These are phyloP conservation scores for Omphalea diandra DNA, from an alignment of 441 rosid genomes.

Conservation along the genomic window DNA sequence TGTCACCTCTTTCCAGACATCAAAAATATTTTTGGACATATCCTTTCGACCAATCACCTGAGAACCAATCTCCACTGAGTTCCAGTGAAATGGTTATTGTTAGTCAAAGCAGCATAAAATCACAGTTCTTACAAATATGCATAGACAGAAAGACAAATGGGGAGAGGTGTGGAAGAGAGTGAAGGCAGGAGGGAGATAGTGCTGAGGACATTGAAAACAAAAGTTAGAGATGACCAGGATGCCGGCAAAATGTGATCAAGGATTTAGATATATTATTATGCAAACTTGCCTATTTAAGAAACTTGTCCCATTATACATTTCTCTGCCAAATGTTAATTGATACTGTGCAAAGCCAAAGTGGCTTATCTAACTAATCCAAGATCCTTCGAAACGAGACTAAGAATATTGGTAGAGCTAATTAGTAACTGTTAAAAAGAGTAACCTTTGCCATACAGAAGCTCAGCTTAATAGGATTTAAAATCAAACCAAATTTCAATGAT, in stretches of 20 bases:
- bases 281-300: too few species aligned
- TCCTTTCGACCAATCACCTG: constrained; percentile 96
- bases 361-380: neutral
- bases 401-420: neutral
- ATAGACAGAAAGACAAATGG: neutral
- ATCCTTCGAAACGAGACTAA: neutral
- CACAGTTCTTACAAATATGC: neutral
- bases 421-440: neutral
- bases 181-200: neutral
- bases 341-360: neutral
- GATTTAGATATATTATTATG: too few species aligned
- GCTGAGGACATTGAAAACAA: too few species aligned
- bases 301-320: neutral
- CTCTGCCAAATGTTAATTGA: neutral
- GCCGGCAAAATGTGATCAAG: too few species aligned
- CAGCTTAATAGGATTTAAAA: neutral
- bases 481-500: neutral
- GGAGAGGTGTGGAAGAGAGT: neutral
- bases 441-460: neutral
- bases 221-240: too few species aligned
- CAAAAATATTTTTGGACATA: constrained; percentile 78
- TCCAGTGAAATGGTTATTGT: constrained; percentile 26
- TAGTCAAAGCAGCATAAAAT: constrained; percentile 16
- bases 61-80: constrained; percentile 79
- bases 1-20: constrained; percentile 96